These are phyloP conservation scores for Citrus australasica DNA, from an alignment of 345 rosid genomes.

Conservation along the genomic window DNA sequence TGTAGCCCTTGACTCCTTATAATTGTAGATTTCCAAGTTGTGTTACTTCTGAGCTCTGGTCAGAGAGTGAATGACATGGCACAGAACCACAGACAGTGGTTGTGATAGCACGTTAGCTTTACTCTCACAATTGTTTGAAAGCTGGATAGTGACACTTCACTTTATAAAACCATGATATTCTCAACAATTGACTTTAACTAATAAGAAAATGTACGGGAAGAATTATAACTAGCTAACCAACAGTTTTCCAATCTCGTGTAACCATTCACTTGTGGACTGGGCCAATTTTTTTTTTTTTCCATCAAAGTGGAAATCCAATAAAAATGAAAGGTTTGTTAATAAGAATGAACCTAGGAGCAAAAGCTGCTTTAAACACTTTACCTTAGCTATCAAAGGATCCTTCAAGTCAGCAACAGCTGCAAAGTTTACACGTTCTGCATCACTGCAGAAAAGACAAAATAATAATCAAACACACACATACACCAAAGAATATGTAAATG, in stretches of 20 bases:
- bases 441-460: conserved; percentile 35
- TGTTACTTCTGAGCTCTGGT: not conserved
- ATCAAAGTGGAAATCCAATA: not conserved
- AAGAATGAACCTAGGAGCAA: not conserved
- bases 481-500: not conserved
- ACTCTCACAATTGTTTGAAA: not conserved
- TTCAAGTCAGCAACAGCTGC: conserved; percentile 52
- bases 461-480: not conserved
- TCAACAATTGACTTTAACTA: not conserved
- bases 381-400: conserved; percentile 76
- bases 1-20: not conserved
- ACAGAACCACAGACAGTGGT: too few species aligned
- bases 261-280: too few species aligned
- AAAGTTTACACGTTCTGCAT: conserved; percentile 57
- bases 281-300: not conserved
- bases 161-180: not conserved
- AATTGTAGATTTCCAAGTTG: not conserved
- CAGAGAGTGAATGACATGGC: not conserved
- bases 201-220: not conserved
- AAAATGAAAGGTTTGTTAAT: not conserved
- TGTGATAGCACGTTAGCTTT: too few species aligned
- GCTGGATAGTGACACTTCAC: not conserved
- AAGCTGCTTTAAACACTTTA: conserved; percentile 15
- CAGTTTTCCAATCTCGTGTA: not conserved
- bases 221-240: not conserved